These are phyloP conservation scores for Lachancea mirantina DNA, from an alignment of 805 yeast species.

Conservation along the genomic window DNA sequence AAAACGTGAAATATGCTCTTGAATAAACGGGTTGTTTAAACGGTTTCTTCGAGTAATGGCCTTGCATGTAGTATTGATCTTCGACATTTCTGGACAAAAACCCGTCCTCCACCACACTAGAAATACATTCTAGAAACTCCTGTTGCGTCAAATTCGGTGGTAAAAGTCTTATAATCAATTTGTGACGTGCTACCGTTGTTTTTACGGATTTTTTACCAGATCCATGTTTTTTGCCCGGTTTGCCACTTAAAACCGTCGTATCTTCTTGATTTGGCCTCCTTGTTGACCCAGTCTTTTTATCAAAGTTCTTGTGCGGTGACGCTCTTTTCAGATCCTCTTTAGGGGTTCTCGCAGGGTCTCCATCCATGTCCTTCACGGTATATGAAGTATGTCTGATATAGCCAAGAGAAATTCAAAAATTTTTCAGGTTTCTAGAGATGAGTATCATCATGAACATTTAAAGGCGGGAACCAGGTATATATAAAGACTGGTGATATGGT, in stretches of 20 bases:
- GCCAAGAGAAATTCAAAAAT: slow-evolving; percentile 1
- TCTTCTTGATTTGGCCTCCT: slow-evolving; percentile 2
- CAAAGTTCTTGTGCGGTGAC: slow-evolving; percentile 1
- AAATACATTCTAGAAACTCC: slow-evolving; percentile 28
- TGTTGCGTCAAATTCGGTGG: slow-evolving; percentile 37
- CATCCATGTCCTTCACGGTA: slow-evolving; percentile 7
- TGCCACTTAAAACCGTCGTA: slow-evolving; percentile 1
- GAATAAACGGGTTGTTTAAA: slow-evolving; percentile 37
- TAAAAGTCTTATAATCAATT: slow-evolving; percentile 35
- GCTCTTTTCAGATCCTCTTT: slow-evolving; percentile 3
- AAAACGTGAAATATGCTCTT: slow-evolving; percentile 38
- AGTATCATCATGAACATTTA: background rate
- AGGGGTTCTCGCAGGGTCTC: slow-evolving; percentile 3
- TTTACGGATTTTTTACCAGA: slow-evolving; percentile 8
- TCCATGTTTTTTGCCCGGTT: slow-evolving; percentile 6
- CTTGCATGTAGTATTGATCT: slow-evolving; percentile 30
- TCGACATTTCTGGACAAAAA: slow-evolving; percentile 23
- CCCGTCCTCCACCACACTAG: slow-evolving; percentile 8
- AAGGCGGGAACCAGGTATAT: too few species aligned
- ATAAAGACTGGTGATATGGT: background rate
- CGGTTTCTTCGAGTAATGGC: slow-evolving; percentile 19
- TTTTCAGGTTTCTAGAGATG: slow-evolving; percentile 2
- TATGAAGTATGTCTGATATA: background rate
- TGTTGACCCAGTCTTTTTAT: background rate
- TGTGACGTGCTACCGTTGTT: slow-evolving; percentile 11